These are phyloP conservation scores for Malus asiatica DNA, from an alignment of 306 rosid species.

Conservation along the genomic window DNA sequence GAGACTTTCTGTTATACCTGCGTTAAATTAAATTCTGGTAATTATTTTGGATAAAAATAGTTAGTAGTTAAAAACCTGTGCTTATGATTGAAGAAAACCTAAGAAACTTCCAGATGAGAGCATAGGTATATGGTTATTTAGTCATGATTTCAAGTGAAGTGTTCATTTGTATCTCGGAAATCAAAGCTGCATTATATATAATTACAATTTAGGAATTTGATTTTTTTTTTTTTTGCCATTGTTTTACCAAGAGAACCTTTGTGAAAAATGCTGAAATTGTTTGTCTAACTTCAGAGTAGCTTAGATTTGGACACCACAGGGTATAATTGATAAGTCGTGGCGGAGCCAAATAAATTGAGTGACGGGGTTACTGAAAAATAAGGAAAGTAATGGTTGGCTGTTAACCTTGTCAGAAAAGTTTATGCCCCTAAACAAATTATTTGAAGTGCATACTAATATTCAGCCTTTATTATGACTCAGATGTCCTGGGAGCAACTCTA, in stretches of 20 bases:
- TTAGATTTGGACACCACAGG: not conserved
- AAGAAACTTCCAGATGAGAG: not conserved
- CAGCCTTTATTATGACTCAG: conserved; percentile 28
- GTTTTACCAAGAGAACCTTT: not conserved
- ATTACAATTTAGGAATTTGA: not conserved
- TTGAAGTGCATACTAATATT: conserved; percentile 11
- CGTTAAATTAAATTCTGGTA: not conserved
- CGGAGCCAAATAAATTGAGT: not conserved
- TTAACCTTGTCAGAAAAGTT: conserved; percentile 5
- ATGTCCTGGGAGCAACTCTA: conserved; percentile 56
- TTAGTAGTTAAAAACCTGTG: not conserved
- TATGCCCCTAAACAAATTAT: not conserved
- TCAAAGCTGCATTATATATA: not conserved
- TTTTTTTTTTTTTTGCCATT: not conserved
- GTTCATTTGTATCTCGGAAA: not conserved
- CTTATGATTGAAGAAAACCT: not conserved
- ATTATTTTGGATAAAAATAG: not conserved
- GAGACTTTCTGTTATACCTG: not conserved
- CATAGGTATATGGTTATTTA: not conserved
- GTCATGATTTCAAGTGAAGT: not conserved
- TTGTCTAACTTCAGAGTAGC: not conserved
- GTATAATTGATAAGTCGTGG: not conserved
- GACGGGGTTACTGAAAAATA: not conserved
- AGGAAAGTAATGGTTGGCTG: not conserved
- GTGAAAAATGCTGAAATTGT: not conserved